Percentiles rank a stretch among this genome's conserved stretches.
These are phyloP conservation scores for Litsea cubeba DNA, from an alignment of 164 flowering plant genomes.

Conservation along the genomic window DNA sequence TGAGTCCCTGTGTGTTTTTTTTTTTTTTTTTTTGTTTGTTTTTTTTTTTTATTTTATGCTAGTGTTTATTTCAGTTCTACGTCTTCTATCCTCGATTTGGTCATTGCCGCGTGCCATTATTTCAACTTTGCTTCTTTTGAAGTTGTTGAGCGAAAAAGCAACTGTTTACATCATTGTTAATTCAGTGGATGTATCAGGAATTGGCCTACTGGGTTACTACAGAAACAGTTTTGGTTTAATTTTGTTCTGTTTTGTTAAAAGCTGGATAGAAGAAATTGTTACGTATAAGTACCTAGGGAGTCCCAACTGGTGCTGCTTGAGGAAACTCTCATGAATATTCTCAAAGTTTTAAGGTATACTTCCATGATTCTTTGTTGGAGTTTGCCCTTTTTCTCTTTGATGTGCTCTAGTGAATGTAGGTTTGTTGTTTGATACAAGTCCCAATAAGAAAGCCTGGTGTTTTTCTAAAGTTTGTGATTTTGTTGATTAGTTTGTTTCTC, in stretches of 20 bases:
- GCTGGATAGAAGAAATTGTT: neutral
- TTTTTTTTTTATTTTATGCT: neutral
- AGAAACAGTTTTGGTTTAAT: neutral
- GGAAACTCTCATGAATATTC: neutral
- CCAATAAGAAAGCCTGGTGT: neutral
- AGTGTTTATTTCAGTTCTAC: neutral
- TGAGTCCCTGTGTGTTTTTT: neutral
- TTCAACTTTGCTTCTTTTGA: neutral
- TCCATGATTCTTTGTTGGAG: neutral
- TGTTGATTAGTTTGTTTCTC: neutral
- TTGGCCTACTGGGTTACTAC: neutral
- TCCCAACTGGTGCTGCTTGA: neutral
- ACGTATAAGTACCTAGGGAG: neutral
- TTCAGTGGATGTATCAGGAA: neutral
- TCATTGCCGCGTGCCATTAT: neutral
- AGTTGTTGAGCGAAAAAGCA: neutral
- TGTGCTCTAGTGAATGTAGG: neutral
- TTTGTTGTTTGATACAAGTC: neutral
- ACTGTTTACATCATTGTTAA: neutral
- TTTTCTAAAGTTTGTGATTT: neutral
- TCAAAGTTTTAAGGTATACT: neutral
- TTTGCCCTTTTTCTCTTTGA: neutral
- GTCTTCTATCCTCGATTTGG: neutral
- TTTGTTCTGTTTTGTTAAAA: neutral
- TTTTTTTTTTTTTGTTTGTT: too few species aligned